These are phyloP conservation scores for Naegleria lovaniensis DNA, from an alignment of 208 protist species.

Conservation along the genomic window DNA sequence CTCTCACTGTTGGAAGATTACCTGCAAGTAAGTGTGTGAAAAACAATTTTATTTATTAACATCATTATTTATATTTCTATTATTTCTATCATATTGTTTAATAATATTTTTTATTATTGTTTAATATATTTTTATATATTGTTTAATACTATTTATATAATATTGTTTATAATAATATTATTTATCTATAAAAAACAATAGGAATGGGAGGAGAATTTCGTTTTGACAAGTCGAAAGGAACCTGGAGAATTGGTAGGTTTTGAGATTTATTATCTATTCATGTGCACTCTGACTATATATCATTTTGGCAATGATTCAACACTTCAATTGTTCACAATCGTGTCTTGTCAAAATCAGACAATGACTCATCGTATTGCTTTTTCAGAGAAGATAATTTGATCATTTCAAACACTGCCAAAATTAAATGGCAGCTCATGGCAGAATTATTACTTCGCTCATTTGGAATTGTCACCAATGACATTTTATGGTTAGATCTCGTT, in stretches of 20 bases:
- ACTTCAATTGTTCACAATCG: no score
- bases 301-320: no score
- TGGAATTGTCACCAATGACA: background rate
- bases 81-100: no score
- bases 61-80: no score
- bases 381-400: background rate
- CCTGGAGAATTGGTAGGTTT: background rate
- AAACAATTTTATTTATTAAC: no score
- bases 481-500: slow-evolving; percentile 16
- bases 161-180: no score
- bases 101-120: no score
- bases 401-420: background rate
- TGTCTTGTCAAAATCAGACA: background rate
- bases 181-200: no score
- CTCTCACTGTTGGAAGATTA: background rate
- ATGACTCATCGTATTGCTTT: slow-evolving; percentile 17
- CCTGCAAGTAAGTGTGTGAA: background rate
- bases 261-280: no score
- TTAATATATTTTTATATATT: no score
- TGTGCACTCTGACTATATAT: no score
- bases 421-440: background rate
- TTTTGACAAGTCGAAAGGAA: background rate
- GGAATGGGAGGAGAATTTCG: slow-evolving; percentile 18
- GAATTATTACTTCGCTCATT: background rate
- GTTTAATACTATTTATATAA: no score